Evolutionary conservation across 2,329 filamentous ascomycete species (phyloP).

Genomic region (Pseudogymnoascus destructans): DNA sequence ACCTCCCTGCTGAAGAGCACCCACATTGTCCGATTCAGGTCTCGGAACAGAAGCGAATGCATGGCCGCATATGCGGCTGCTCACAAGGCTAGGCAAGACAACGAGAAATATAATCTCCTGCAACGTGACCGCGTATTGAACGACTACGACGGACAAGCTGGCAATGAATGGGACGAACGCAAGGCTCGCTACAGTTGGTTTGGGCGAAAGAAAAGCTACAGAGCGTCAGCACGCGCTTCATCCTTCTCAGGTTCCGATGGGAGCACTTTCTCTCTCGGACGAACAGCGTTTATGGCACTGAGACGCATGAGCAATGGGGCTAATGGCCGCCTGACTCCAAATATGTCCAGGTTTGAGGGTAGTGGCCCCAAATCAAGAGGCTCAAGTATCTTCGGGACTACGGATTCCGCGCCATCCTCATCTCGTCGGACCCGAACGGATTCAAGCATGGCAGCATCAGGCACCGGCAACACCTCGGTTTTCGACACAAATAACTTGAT

Average conservation of each 20-base stretch:
- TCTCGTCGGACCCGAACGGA: conserved; percentile 21
- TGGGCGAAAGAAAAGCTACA: conserved; percentile 51
- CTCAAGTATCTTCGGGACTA: conserved; percentile 47
- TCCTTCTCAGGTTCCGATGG: conserved; percentile 49
- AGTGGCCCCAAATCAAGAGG: conserved; percentile 23
- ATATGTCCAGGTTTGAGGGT: conserved; percentile 28
- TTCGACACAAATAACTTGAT: conserved; percentile 68
- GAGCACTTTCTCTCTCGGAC: conserved; percentile 62
- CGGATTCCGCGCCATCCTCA: conserved; percentile 25
- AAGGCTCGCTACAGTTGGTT: conserved; percentile 41
- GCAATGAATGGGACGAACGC: conserved; percentile 30
- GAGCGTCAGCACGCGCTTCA: conserved; percentile 47
- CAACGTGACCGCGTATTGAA: conserved; percentile 56
- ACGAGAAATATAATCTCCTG: conserved; percentile 68
- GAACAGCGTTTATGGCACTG: conserved; percentile 60
- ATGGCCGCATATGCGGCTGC: conserved; percentile 73
- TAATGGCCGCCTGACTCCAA: conserved; percentile 26
- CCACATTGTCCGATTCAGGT: conserved; percentile 73
- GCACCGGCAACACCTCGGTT: conserved; percentile 36
- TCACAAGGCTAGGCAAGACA: conserved; percentile 80
- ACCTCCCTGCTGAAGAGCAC: conserved; percentile 57
- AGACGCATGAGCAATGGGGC: conserved; percentile 60
- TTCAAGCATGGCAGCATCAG: conserved; percentile 18
- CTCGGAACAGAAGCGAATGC: conserved; percentile 63
- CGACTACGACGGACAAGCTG: conserved; percentile 46